Evolutionary conservation across 2,329 filamentous ascomycete species (phyloP), one percentile per base, ranked within the genome.

Genomic region (Colletotrichum coccodes): DNA sequence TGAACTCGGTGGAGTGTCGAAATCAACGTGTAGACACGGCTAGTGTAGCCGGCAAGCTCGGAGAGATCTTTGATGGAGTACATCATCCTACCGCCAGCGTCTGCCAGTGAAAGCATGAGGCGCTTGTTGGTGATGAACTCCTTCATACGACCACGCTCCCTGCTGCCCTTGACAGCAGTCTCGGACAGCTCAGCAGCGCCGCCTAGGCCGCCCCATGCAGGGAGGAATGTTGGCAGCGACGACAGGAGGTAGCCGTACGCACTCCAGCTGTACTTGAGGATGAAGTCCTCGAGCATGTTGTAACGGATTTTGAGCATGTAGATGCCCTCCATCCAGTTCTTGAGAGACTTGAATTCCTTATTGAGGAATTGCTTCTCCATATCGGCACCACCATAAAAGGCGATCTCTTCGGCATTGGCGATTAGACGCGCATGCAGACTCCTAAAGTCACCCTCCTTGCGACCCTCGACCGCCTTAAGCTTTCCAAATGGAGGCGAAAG

Each of bases 91-190:
- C 95, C 95, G 68, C 96, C 96, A 2, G 96, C 96, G 80, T 99
- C 96, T 11, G 96, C 96, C 42, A 99, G 88, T 18, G 95, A 98
- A 36, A 99, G 88, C 96, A 99, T 98, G 44, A 99, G 90, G 5
- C 96, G 91, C 81, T 99, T 98, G 83, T 99, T 99, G 14, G 96
- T 99, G 81, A 99, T 98, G 81, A 99, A 99, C 38, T 97, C 94
- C 82, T 97, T 96, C 94, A 98, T 99, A 46, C 97, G 93, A 64
- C 91, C 90, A 53, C 93, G 89, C 79, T 97, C 94, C 32, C 92
- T 88, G 32, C 88, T 87, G 32, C 85, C 85, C 71, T 83, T 87
- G 21, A 82, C 82, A 28, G 79, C 77, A 47, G 76, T 76, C 30
- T 86, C 86, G 2, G 86, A 80, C 74, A 93, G 84, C 79, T 97